Base-by-base conservation (phyloP, 2,329 filamentous ascomycete genomes). In the Pseudonectria buxi region DNA sequence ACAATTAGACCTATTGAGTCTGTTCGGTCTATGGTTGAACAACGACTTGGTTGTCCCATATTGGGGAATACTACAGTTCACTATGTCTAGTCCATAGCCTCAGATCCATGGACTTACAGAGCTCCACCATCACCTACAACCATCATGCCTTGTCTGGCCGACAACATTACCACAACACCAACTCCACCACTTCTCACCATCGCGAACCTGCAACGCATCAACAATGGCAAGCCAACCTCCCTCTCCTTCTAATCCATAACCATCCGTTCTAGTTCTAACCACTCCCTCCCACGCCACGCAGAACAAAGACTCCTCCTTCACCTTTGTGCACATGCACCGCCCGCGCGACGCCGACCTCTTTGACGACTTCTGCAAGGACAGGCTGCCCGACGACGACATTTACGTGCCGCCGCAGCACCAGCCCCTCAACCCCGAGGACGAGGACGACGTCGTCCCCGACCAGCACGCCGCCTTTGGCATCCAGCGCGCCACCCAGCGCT, bases 401-500 rank as follows among this genome's bases (percentile, higher is more conserved):
- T 84, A 85, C 59, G 83, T 94, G n/a, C 78, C 83, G 24, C 78
- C 78, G 7, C 77, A 86, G 43, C 78, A 88, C 56, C 84, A 87
- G 57, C 86, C 86, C 27, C 72, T 88, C 54, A 90, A 92, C 57
- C 86, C 86, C 0, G 86, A 92, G 60, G 86, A 92, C 57, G 85
- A 92, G 62, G 86, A 92, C 55, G 86, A 92, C 54, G 83, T 92
- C 4, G 86, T 92, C 4, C 86, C 86, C 1, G 85, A 92, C 59
- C 86, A 92, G 63, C 86, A 92, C 56, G 86, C 86, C 10, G 86
- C 86, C 0, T 92, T 92, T 57, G 86, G 86, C 26, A 92, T 94
- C 51, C 79, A 86, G 59, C 76, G 83, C 47, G 86, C 86, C 9
- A 89, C 84, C 12, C 82, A 87, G 63, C 74, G 74, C 45, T 71